Base-by-base conservation (phyloP, 2,329 filamentous ascomycete genomes). In the Colletotrichum liriopes region DNA sequence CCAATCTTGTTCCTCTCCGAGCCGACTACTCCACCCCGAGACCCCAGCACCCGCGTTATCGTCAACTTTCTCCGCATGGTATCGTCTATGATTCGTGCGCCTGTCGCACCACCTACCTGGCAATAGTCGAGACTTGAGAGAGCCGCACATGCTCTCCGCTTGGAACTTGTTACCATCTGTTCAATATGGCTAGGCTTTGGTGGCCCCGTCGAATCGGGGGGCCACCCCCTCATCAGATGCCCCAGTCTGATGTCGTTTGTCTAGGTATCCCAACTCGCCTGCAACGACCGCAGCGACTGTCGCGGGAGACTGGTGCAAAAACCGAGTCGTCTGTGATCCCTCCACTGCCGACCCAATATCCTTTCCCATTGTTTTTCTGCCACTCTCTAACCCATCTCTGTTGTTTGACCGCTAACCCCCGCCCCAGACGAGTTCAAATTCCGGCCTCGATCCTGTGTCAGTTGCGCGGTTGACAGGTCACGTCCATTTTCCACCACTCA, bases 401-500 rank as follows among this genome's bases (percentile, higher is more conserved):
- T 61, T 41, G 45, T 51, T 43, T 72, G 65, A 65, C 70, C 70
- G 70, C 66, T 65, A 61, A 65, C 60, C 66, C 70, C 68, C 65
- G 47, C 65, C 66, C 70, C 60, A 65, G 65, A 20, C 54, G 70
- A 70, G 65, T 70, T 72, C 70, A 72, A 55, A 72, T 70, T 72
- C 61, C 65, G 65, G 26, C 66, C 70, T 59, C 55, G 52, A 70
- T 70, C 70, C 70, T 59, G 70, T 47, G 41, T 52, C 69, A 23
- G 26, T 23, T 37, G n/a, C 29, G 45, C n/a, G 23, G 29, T 61
- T 37, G 41, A 47, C 54, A 65, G 32, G 29, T 47, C 54, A 54
- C 47, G 66, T 55, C 47, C 70, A 51, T 72, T 63, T 70, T 70
- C 70, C 70, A 64, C 70, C 70, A 72, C 70, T 72, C 70, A 70